A percentile compares a stretch with the other conserved stretches of the same genome.
Conservation (phyloP, 192 early-diverging fungal genomes). For the Hyaloraphidium curvatum region DNA sequence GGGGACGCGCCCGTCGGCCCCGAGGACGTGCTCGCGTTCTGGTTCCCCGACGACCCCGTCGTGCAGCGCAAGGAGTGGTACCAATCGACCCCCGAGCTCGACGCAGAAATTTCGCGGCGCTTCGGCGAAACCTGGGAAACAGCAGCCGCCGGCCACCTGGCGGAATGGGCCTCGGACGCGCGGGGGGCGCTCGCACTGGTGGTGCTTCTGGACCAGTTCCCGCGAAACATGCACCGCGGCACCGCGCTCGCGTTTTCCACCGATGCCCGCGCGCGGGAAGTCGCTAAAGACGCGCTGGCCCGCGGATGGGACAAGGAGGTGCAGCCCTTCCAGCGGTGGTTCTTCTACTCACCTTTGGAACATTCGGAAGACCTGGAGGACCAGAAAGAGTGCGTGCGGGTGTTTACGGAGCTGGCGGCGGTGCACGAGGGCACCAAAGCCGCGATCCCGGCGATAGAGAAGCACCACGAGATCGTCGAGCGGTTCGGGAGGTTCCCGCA, state of each 20-base stretch:
- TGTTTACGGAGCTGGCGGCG: slow-evolving; percentile 22
- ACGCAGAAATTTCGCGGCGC: slow-evolving; percentile 13
- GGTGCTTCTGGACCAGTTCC: slow-evolving; percentile 39
- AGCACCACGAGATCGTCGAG: slow-evolving; percentile 27
- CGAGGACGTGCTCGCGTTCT: too few relatives aligned
- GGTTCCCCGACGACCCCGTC: too few relatives aligned
- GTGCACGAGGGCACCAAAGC: slow-evolving; percentile 18
- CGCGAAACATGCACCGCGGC: slow-evolving; percentile 40
- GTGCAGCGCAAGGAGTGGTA: slow-evolving; percentile 30
- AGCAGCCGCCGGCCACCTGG: slow-evolving; percentile 15
- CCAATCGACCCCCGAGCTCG: slow-evolving; percentile 11
- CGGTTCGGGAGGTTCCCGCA: slow-evolving; percentile 42
- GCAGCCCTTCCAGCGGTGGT: slow-evolving; percentile 25
- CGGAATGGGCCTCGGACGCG: slow-evolving; percentile 16
- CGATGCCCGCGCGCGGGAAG: slow-evolving; percentile 27
- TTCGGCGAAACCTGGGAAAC: slow-evolving; percentile 12
- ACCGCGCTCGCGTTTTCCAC: slow-evolving; percentile 26
- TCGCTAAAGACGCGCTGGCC: slow-evolving; percentile 25
- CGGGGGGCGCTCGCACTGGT: slow-evolving; percentile 23
- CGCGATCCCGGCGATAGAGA: slow-evolving; percentile 17
- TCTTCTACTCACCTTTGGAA: slow-evolving; percentile 38
- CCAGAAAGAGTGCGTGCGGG: slow-evolving; percentile 28
- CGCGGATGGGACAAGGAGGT: slow-evolving; percentile 24
- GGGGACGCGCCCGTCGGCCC: too few relatives aligned
- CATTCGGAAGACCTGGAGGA: slow-evolving; percentile 39